These are phyloP conservation scores for Colletotrichum sp. DNA, from an alignment of 2,329 filamentous ascomycete genomes.

Conservation along the genomic window DNA sequence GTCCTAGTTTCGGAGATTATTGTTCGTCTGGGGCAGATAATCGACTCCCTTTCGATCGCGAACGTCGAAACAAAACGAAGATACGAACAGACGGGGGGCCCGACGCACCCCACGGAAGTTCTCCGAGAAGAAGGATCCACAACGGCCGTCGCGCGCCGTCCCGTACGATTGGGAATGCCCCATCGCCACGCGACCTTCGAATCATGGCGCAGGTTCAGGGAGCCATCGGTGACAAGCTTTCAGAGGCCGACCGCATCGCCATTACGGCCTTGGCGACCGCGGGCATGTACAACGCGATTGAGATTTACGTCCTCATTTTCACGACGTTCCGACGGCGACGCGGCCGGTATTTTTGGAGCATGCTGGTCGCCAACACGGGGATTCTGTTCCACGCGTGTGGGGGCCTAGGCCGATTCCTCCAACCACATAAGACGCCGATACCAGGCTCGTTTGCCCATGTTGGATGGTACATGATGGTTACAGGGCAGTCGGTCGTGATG, in stretches of 20 bases:
- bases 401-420: constrained; percentile 37
- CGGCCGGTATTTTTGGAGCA: constrained; percentile 34
- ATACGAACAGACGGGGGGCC: not conserved
- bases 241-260: not conserved
- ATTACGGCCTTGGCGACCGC: constrained; percentile 3
- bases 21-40: not conserved
- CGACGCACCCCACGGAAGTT: not conserved
- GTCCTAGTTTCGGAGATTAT: not conserved
- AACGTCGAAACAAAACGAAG: not conserved
- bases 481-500: constrained; percentile 37
- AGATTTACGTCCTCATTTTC: constrained; percentile 28
- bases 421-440: constrained; percentile 41
- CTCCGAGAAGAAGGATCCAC: not conserved
- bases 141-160: not conserved
- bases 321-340: constrained; percentile 25
- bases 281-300: constrained; percentile 25
- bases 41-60: not conserved
- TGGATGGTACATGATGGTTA: constrained; percentile 61
- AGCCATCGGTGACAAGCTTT: not conserved
- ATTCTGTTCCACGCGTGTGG: constrained; percentile 62
- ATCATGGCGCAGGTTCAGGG: constrained; percentile 15
- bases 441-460: constrained; percentile 35
- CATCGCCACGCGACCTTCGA: not conserved
- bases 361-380: constrained; percentile 27
- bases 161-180: not conserved